phyloP scores from a whole-genome alignment of 495 filamentous ascomycete genomes.

The Aspergillus sclerotioniger region DNA sequence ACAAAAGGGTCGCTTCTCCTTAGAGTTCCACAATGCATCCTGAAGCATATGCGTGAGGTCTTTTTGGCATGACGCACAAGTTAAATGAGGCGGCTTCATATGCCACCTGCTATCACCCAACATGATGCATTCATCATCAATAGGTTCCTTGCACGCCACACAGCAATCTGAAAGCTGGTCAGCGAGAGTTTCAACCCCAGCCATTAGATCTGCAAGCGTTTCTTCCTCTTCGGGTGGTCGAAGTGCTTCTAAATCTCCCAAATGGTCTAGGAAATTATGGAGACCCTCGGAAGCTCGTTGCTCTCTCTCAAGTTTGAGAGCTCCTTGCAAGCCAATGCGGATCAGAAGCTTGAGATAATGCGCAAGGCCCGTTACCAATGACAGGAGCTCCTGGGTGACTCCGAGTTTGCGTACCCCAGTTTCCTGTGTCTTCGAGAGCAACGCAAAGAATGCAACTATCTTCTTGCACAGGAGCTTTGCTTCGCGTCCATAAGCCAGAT shows the following conservation, averaged over 20 bases:
- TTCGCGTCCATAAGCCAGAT: conserved; percentile 87
- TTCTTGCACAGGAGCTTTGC: conserved; percentile 99
- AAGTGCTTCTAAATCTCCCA: conserved; percentile 69
- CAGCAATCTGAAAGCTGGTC: conserved; percentile 82
- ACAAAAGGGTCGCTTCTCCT: conserved; percentile 67
- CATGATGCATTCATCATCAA: conserved; percentile 88
- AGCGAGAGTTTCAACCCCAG: conserved; percentile 70
- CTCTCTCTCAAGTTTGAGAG: conserved; percentile 87
- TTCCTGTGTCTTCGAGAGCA: conserved; percentile 91
- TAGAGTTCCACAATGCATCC: conserved; percentile 64
- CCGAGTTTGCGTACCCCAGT: conserved; percentile 82
- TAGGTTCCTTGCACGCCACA: conserved; percentile 72
- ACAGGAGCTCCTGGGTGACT: conserved; percentile 94
- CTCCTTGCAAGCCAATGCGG: conserved; percentile 91
- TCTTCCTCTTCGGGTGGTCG: conserved; percentile 60
- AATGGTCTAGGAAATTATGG: conserved; percentile 73
- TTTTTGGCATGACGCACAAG: conserved; percentile 70
- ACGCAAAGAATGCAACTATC: conserved; percentile 94
- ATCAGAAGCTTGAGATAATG: conserved; percentile 99
- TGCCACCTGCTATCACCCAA: conserved; percentile 78
- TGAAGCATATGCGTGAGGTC: conserved; percentile 64
- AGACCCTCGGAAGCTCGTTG: conserved; percentile 70
- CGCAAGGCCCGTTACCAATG: conserved; percentile 91
- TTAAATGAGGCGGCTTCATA: conserved; percentile 63
- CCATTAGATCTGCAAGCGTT: conserved; percentile 67